Evolutionary conservation across 1,284 basidiomycete species (phyloP), one percentile per base, ranked within the genome.

Genomic region (Cryptococcus sp.): DNA sequence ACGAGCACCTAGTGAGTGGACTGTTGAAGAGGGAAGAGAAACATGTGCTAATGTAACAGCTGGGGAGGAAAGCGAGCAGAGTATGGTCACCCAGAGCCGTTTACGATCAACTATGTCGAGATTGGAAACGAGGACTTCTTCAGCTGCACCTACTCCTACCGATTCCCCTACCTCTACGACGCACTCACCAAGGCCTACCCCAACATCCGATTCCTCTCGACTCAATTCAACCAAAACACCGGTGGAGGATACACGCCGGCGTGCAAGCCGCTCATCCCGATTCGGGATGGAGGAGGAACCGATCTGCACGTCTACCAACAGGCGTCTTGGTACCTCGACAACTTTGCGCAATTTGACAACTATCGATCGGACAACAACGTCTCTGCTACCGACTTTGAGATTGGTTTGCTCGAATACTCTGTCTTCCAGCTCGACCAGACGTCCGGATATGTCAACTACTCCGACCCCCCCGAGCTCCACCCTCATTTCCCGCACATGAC

Each of bases 101-200:
- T 33, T 31, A 32, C 16, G 18, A 41, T 47, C 31, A 28, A 24
- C 28, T 48, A 43, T 18, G 47, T 48, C 22, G 47, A 48, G 24
- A 37, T 48, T 25, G 47, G 47, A 16, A 48, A 48, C 34, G 47
- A 48, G 36, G 47, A 48, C 33, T 26, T 34, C 11, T 48, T 48
- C 47, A 26, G 21, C 19, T 43, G 32, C 24, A 48, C 47, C 11
- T 48, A 48, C 21, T 12, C 22, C 19, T 37, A 43, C 21, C 40
- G 47, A 28, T 44, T 48, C 41, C 22, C 22, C 16, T 48, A 48
- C 31, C 31, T 48, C 24, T 48, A 48, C 47, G 10, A n/a, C n/a
- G 41, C 33, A 11, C 41, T 48, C 12, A 43, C 31, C 21, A n/a
- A 43, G 34, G 47, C 47, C 18, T 48, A 48, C 21, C 47, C 47